A percentile compares a stretch with the other conserved stretches of the same genome.
Evolutionary conservation across 768 basidiomycete species (phyloP).

Genomic region (Rubroboletus satanas): DNA sequence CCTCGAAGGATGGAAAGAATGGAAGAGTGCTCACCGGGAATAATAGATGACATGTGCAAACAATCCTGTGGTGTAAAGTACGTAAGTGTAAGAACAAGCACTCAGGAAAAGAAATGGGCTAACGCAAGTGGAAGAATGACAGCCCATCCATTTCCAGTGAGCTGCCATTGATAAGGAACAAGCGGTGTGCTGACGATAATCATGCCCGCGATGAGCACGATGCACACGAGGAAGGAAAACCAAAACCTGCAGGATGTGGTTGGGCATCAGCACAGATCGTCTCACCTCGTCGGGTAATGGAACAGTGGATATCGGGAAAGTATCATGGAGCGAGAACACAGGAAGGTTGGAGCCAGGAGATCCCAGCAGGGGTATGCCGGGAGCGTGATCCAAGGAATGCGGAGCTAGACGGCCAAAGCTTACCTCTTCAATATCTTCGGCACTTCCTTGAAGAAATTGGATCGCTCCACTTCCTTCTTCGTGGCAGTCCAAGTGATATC

Average conservation of each 20-base stretch:
- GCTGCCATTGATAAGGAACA: conserved; percentile 65
- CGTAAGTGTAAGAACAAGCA: not conserved
- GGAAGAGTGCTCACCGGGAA: conserved; percentile 60
- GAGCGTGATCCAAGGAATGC: not conserved
- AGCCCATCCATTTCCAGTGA: conserved; percentile 59
- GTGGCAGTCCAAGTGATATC: conserved; percentile 58
- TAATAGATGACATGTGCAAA: conserved; percentile 61
- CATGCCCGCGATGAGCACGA: conserved; percentile 51
- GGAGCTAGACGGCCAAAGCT: conserved; percentile 2
- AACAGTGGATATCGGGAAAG: not conserved
- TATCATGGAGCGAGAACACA: not conserved
- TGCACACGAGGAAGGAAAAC: conserved; percentile 47
- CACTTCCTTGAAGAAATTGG: conserved; percentile 89
- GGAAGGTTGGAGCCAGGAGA: not conserved
- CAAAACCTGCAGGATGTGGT: conserved; percentile 26
- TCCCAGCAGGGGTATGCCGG: not conserved
- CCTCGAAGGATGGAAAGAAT: conserved; percentile 4
- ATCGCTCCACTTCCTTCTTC: conserved; percentile 80
- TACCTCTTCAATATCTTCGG: conserved; percentile 66
- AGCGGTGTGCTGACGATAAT: conserved; percentile 50
- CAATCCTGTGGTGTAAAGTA: conserved; percentile 42
- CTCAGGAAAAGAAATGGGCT: conserved; percentile 25
- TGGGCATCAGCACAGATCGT: conserved; percentile 14
- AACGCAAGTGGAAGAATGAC: conserved; percentile 74
- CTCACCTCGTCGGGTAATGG: conserved; percentile 4